Evolutionary conservation across 177 flowering plant species (phyloP), one percentile per base, ranked within the genome.

Genomic region (Vitis hybrid): DNA sequence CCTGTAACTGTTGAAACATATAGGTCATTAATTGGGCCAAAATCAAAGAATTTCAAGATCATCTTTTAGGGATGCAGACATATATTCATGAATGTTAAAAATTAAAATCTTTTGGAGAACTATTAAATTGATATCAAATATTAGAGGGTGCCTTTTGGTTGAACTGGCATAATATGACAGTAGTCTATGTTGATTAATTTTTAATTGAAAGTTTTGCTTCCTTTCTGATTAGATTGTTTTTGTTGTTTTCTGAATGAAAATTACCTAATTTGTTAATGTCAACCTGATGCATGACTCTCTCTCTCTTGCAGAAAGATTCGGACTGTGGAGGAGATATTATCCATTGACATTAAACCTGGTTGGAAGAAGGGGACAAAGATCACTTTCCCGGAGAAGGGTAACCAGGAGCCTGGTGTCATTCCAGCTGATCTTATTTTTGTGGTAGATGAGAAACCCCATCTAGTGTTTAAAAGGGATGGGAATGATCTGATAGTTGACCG

Each of bases 321-420:
- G 15, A 82, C 76, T 60, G 77, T 81, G 64, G 98, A 90, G 69
- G 99, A 95, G 87, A 88, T 91, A 60, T 72, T 95, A 81, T 82
- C 89, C 14, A 89, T 95, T 58, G 96, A 91, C 65, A 82, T 93
- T 57, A 92, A 85, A 76, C 99, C 97, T 66, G 99, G 99, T 58
- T 95, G 99, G 98, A 95, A 93, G 80, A 95, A 89, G 77, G 99
- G 99, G 65, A 95, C 98, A 30, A 95, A 90, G 81, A 87, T 95
- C 71, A 93, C 98, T 60, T 95, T 95, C 72, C 94, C 96, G 2
- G 92, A 90, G 81, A 93, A 85, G 83, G 92, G 95, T 65, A 87
- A 90, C 65, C 82, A 86, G 67, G 90, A 78, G 70, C 90, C 86
- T 18, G 90, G 92, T 49, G 66, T 85, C 63, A 75, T 85, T 70